phyloP scores from a whole-genome alignment of 306 rosid genomes.

The Vachellia collinsii region DNA sequence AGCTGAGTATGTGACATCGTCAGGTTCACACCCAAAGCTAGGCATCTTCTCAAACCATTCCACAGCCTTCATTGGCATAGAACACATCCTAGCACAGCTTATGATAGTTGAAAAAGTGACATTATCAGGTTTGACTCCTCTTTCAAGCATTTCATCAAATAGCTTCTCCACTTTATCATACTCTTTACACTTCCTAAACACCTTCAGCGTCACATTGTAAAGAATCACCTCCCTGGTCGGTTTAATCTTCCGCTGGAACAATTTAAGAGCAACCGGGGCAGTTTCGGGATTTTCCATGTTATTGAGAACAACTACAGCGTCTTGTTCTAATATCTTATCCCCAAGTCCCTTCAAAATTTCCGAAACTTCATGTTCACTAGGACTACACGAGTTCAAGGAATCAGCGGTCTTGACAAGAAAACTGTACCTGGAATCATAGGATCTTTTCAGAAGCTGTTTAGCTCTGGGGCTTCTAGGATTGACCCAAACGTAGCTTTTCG shows the following conservation, averaged over 20 bases:
- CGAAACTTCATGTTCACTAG: slow-evolving; percentile 50
- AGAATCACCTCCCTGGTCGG: slow-evolving; percentile 52
- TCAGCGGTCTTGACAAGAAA: slow-evolving; percentile 57
- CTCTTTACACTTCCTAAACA: slow-evolving; percentile 56
- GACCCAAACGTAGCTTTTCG: slow-evolving; percentile 72
- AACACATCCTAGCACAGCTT: slow-evolving; percentile 63
- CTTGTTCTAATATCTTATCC: slow-evolving; percentile 47
- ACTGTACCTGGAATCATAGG: slow-evolving; percentile 65
- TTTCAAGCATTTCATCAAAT: slow-evolving; percentile 76
- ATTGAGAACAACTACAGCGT: slow-evolving; percentile 62
- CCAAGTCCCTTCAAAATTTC: slow-evolving; percentile 53
- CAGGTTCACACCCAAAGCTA: slow-evolving; percentile 62
- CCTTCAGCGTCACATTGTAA: slow-evolving; percentile 74
- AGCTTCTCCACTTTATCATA: slow-evolving; percentile 77
- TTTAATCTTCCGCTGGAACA: slow-evolving; percentile 51
- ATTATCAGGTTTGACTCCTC: slow-evolving; percentile 68
- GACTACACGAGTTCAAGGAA: slow-evolving; percentile 55
- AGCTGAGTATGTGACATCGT: slow-evolving; percentile 58
- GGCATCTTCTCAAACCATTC: slow-evolving; percentile 87
- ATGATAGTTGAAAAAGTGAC: slow-evolving; percentile 77
- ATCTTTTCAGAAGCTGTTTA: slow-evolving; percentile 57
- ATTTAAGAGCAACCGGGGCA: slow-evolving; percentile 55
- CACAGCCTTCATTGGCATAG: slow-evolving; percentile 65
- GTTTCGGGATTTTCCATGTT: slow-evolving; percentile 58
- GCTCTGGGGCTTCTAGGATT: slow-evolving; percentile 92